phyloP scores from a whole-genome alignment of 306 rosid species.

The Sesbania bispinosa region DNA sequence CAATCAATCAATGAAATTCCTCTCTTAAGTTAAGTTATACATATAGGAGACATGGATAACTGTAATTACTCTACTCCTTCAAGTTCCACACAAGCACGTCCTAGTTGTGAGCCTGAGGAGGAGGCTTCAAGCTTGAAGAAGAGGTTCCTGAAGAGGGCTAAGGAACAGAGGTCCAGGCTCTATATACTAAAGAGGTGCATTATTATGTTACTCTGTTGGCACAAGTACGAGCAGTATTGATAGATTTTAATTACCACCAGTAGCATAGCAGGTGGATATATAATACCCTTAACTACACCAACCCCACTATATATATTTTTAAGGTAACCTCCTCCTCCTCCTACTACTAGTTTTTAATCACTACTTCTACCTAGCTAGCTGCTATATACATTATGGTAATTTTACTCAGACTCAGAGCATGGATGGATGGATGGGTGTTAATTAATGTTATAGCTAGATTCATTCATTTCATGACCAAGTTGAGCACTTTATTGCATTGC shows the following conservation, averaged over 20 bases:
- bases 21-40: no score
- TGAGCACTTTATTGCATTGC: constrained; percentile 11
- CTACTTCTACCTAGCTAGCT: no score
- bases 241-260: no score
- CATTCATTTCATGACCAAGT: constrained; percentile 14
- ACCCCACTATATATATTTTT: background rate
- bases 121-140: constrained; percentile 36
- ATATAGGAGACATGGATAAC: constrained; percentile 38
- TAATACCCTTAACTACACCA: background rate
- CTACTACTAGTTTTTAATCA: background rate
- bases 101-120: background rate
- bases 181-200: constrained; percentile 43
- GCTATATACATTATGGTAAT: no score
- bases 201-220: constrained; percentile 40
- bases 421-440: no score
- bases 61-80: constrained; percentile 21
- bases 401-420: background rate
- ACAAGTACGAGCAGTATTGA: constrained; percentile 34
- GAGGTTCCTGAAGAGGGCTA: constrained; percentile 33
- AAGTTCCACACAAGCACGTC: constrained; percentile 6
- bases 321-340: constrained; percentile 22
- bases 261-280: constrained; percentile 2
- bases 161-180: constrained; percentile 46
- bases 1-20: background rate
- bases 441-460: no score